phyloP scores from a whole-genome alignment of 1,284 basidiomycete genomes.

The Trichosporon sp. region DNA sequence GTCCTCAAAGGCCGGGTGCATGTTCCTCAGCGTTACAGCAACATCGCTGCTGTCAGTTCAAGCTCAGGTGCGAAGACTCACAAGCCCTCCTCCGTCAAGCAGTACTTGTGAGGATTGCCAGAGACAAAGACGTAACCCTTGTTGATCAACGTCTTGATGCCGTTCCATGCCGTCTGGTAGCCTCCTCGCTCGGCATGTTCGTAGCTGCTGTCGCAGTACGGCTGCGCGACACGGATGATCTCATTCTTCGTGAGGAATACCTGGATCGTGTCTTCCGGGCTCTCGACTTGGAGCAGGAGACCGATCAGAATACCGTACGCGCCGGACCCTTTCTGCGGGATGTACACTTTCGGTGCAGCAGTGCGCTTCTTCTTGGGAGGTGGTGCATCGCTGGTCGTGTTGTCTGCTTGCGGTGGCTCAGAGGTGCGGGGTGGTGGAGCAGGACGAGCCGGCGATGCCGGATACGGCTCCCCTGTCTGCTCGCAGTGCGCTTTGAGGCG shows the following conservation, averaged over 20 bases:
- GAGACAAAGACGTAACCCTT: slow-evolving; percentile 43
- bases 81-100: slow-evolving; percentile 47
- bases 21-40: slow-evolving; percentile 30
- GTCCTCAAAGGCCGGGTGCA: slow-evolving; percentile 33
- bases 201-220: slow-evolving; percentile 40
- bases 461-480: slow-evolving; percentile 30
- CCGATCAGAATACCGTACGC: slow-evolving; percentile 46
- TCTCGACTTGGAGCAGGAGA: slow-evolving; percentile 35
- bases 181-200: slow-evolving; percentile 41
- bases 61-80: slow-evolving; percentile 20
- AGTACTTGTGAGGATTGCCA: slow-evolving; percentile 44
- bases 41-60: slow-evolving; percentile 32
- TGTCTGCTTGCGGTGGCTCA: not conserved
- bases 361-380: slow-evolving; percentile 1
- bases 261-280: slow-evolving; percentile 22
- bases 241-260: slow-evolving; percentile 42
- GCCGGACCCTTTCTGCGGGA: slow-evolving; percentile 40
- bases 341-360: slow-evolving; percentile 33
- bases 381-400: not conserved
- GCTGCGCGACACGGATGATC: slow-evolving; percentile 36
- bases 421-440: not conserved
- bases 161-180: slow-evolving; percentile 44
- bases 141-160: slow-evolving; percentile 43
- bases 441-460: slow-evolving; percentile 27
- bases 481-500: slow-evolving; percentile 36